Base-by-base conservation (phyloP, 495 filamentous ascomycete genomes). In the Trypethelium eluteriae region DNA sequence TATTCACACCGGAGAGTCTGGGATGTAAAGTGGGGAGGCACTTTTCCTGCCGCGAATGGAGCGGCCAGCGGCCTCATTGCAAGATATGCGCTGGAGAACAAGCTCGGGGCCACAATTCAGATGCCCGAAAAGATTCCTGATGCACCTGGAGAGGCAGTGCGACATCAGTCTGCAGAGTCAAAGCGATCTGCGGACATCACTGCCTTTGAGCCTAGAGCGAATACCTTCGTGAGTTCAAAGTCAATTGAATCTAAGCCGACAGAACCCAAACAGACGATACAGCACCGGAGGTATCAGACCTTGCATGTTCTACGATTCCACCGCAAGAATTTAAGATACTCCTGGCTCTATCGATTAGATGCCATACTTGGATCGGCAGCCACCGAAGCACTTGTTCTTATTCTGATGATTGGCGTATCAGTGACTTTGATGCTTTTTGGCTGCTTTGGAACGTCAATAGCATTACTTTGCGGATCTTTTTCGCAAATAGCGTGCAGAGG, bases 21-120 rank as follows among this genome's bases (percentile, higher is more conserved):
- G 67, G 67, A 71, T 62, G 70, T 71, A 12, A 69, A 69, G 18
- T 71, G 67, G 67, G 70, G 67, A 36, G 67, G 64, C 46, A 38
- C 50, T 2, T 71, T 71, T 34, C 59, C 68, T 5, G 35, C 63
- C 32, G 64, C 70, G 38, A 71, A 71, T 62, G 70, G 70, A 38
- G 41, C 70, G 53, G 68, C 70, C 35, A 67, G 25, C 14, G 57
- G 64, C 2, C 64, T 70, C 2, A 70, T 71, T 35, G 65, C 65
- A 1, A 39, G 64, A 2, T 67, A 62, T 18, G 64, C 64, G 2
- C 39, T 67, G 68, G 12, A 64, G 47, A 6, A 25, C n/a, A 47
- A 62, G 1, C 1, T 38, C 38, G 1, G 41, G 14, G 9, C 41
- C 0, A 46, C 41, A 16, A 46, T 25, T 25, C 0, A 16, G 14